Conservation (phyloP, 2,329 filamentous ascomycete species). For the Phaeosphaeriaceae sp. region DNA sequence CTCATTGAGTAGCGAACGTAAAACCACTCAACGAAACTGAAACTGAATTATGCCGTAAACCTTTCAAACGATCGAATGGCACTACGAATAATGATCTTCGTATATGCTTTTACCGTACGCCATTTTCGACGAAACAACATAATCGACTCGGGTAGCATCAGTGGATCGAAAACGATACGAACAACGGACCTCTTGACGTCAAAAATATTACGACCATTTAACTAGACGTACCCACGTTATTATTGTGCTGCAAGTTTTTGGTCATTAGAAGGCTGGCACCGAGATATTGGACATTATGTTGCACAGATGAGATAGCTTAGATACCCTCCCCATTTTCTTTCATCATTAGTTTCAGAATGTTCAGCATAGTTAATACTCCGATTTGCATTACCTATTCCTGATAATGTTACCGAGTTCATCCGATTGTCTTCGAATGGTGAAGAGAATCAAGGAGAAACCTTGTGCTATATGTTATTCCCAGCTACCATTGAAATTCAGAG, state of each 20-base stretch:
- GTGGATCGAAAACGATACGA: too few species aligned
- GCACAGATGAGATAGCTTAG: constrained; percentile 13
- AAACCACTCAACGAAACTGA: not conserved
- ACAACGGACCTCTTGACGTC: not conserved
- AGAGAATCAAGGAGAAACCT: too few species aligned
- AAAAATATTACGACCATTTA: not conserved
- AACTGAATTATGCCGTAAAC: not conserved
- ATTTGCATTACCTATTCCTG: too few species aligned
- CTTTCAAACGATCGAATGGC: not conserved
- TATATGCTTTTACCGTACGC: not conserved
- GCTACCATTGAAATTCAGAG: too few species aligned
- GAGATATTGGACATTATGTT: too few species aligned
- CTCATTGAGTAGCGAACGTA: constrained; percentile 17
- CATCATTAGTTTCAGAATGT: not conserved
- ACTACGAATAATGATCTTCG: constrained; percentile 1
- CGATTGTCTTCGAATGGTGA: too few species aligned
- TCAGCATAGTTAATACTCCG: not conserved
- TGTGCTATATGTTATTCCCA: too few species aligned
- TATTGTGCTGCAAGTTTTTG: not conserved
- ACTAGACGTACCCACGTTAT: not conserved
- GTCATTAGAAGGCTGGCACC: not conserved
- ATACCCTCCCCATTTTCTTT: constrained; percentile 19
- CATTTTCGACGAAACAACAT: too few species aligned
- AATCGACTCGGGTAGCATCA: too few species aligned
- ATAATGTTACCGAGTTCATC: too few species aligned